Evolutionary conservation across 495 filamentous ascomycete species (phyloP).

Genomic region (Aspergillus carlsbadensis): DNA sequence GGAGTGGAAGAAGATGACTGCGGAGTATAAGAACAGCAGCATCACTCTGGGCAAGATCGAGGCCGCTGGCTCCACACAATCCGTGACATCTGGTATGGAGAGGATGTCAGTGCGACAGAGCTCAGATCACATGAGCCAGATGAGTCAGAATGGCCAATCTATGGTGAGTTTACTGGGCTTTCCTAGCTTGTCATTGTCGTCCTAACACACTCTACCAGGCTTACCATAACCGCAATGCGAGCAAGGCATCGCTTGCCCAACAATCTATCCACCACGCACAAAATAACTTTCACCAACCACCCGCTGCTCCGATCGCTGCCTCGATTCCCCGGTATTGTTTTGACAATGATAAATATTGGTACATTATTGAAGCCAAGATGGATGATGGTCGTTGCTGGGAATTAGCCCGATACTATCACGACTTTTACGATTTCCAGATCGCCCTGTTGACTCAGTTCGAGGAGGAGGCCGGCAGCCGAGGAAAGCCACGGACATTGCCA

Average conservation of each 20-base stretch:
- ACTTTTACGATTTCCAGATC: slow-evolving; percentile 99
- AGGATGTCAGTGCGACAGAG: slow-evolving; percentile 67
- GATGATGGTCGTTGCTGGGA: slow-evolving; percentile 93
- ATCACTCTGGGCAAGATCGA: slow-evolving; percentile 93
- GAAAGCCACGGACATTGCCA: slow-evolving; percentile 77
- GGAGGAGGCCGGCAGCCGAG: slow-evolving; percentile 80
- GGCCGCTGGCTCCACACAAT: slow-evolving; percentile 42
- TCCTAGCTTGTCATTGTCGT: neutral
- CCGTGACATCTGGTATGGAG: slow-evolving; percentile 70
- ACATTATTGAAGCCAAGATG: slow-evolving; percentile 88
- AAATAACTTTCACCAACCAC: slow-evolving; percentile 33
- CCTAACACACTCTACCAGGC: slow-evolving; percentile 22
- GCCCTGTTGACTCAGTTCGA: slow-evolving; percentile 91
- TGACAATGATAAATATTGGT: slow-evolving; percentile 98
- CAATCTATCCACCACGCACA: slow-evolving; percentile 28
- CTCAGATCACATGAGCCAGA: slow-evolving; percentile 36
- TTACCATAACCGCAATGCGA: slow-evolving; percentile 49
- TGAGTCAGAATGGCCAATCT: slow-evolving; percentile 46
- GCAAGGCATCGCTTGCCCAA: slow-evolving; percentile 37
- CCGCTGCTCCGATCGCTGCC: slow-evolving; percentile 66
- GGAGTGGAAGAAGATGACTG: slow-evolving; percentile 99
- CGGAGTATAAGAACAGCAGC: slow-evolving; percentile 98
- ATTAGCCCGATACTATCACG: slow-evolving; percentile 89
- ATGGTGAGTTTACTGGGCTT: slow-evolving; percentile 38
- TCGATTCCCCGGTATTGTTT: slow-evolving; percentile 93